Evolutionary conservation across 352 stramenopile species (phyloP).

Genomic region (Phytopythium litorale): DNA sequence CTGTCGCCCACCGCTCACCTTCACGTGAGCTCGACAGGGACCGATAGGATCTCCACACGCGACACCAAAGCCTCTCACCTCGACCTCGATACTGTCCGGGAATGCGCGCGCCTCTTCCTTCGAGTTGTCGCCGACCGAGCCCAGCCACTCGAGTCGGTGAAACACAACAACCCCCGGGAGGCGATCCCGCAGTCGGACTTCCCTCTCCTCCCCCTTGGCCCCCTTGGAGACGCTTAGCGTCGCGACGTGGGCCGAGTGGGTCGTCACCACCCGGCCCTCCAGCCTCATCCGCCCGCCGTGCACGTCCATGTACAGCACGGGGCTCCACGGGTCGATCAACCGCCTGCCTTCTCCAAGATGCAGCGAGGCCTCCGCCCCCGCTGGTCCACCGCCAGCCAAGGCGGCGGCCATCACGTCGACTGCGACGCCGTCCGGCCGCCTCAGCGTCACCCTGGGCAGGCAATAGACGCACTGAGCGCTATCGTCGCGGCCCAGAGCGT

Average conservation of each 20-base stretch:
- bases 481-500: background rate
- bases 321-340: background rate
- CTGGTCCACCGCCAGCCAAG: background rate
- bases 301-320: slow-evolving; percentile 3
- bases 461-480: slow-evolving; percentile 1
- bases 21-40: background rate
- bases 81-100: background rate
- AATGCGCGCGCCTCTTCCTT: background rate
- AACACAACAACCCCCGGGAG: background rate
- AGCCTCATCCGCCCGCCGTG: background rate
- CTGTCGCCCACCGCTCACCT: background rate
- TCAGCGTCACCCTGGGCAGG: slow-evolving; percentile 4
- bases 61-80: background rate
- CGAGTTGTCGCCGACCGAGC: background rate
- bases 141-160: background rate
- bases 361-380: background rate
- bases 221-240: background rate
- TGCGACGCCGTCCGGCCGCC: background rate
- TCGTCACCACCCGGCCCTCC: background rate
- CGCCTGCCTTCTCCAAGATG: background rate
- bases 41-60: background rate
- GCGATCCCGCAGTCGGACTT: background rate
- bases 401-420: slow-evolving; percentile 1
- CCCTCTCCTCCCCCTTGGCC: background rate
- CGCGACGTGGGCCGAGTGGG: background rate